These are phyloP conservation scores for Hondaea fermentalgiana DNA, from an alignment of 108 stramenopile species.

Conservation along the genomic window DNA sequence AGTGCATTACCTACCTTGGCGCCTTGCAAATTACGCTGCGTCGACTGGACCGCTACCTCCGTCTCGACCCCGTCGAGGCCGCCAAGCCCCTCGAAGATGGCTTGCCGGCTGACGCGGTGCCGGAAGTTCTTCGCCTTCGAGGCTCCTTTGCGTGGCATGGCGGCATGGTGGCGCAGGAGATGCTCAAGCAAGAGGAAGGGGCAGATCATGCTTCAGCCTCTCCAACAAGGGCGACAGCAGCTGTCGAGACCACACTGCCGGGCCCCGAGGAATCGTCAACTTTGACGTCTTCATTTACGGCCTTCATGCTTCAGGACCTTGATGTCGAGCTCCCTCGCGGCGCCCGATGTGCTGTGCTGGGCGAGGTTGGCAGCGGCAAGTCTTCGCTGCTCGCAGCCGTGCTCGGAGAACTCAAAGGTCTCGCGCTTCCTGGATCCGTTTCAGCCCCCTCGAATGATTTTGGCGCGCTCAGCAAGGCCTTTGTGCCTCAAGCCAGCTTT, in stretches of 20 bases:
- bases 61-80: neutral
- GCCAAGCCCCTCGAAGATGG: neutral
- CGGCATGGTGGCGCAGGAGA: neutral
- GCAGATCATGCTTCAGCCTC: neutral
- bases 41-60: neutral
- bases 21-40: neutral
- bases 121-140: neutral
- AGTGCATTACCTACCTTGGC: neutral
- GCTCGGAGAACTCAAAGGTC: conserved; percentile 65
- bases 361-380: conserved; percentile 77
- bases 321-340: neutral
- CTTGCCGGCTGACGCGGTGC: neutral
- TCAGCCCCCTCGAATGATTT: neutral
- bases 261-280: neutral
- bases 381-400: conserved; percentile 69
- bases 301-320: neutral
- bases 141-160: neutral
- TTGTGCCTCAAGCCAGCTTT: conserved; percentile 78
- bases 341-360: conserved; percentile 49
- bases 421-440: neutral
- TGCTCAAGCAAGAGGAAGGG: neutral
- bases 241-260: neutral
- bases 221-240: neutral
- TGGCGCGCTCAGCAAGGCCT: conserved; percentile 38
- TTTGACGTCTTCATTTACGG: neutral